Base-by-base conservation (phyloP, 2,329 filamentous ascomycete genomes). In the Fusarium aywerte region DNA sequence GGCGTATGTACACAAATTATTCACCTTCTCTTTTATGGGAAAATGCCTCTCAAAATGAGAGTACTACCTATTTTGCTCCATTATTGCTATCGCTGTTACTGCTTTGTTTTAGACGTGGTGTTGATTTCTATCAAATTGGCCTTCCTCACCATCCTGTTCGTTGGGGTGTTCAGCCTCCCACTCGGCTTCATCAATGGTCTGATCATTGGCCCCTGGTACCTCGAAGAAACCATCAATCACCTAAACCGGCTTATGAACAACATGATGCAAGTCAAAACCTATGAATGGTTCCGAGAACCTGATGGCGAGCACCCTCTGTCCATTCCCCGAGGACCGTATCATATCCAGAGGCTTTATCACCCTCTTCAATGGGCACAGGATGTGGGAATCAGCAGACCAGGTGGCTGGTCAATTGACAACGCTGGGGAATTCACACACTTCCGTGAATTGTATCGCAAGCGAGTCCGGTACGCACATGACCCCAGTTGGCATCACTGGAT, bases 401-500 rank as follows among this genome's bases (percentile, higher is more conserved):
- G 7, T 2, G 52, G 4, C 13, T 55, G 52, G 43, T 29, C 20
- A 2, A 10, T 43, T 3, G 1, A 32, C 2, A 49, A 20, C 12
- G 9, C 23, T 2, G 12, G 3, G 2, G 9, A 8, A 1, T 11
- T 21, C 6, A 12, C 52, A 5, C 5, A 4, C 0, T 33, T 56
- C n/a, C 2, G 9, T 1, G 4, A 21, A 7, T 21, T 56, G 0
- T 50, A 33, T 32, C 52, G 43, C 4, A 11, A 2, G 13, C 43
- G 42, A 18, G 21, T 21, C 7, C 18, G 20, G 5, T 20, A 11
- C 29, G 18, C 9, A 0, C 5, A 5, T 4, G 6, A 43, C 5
- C 20, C 32, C 4, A 16, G 2, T 8, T 56, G 52, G 52, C 44
- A 56, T 33, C 33, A 51, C 4, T 56, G 52, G 52, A 33, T 56